These are phyloP conservation scores for Serendipita sp. DNA, from an alignment of 1,284 basidiomycete genomes.

Conservation along the genomic window DNA sequence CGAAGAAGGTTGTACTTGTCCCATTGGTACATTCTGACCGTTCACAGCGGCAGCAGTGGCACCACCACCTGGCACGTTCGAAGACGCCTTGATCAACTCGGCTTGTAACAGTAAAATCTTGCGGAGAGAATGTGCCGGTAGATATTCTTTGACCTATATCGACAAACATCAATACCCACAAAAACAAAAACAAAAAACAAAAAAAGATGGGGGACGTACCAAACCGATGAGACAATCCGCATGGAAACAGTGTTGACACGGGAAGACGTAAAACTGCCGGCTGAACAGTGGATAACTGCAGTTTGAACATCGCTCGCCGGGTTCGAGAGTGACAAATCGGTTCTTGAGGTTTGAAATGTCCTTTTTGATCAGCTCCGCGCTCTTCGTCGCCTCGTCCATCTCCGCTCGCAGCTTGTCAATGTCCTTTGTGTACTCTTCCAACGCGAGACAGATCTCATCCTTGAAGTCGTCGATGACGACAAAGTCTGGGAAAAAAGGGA, in stretches of 20 bases:
- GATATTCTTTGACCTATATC: conserved; percentile 72
- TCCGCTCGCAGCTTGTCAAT: conserved; percentile 85
- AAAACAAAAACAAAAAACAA: not conserved
- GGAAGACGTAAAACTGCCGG: conserved; percentile 96
- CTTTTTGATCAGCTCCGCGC: conserved; percentile 84
- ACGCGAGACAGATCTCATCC: conserved; percentile 89
- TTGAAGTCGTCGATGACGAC: conserved; percentile 99
- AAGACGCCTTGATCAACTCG: conserved; percentile 52
- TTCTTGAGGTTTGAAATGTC: conserved; percentile 78
- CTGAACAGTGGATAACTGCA: conserved; percentile 67
- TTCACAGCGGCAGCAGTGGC: conserved; percentile 14
- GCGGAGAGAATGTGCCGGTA: conserved; percentile 66
- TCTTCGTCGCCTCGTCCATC: conserved; percentile 90
- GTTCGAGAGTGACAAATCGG: conserved; percentile 88
- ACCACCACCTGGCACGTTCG: conserved; percentile 19
- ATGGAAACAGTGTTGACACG: conserved; percentile 92
- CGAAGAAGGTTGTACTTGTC: conserved; percentile 14
- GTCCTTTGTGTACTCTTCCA: conserved; percentile 86
- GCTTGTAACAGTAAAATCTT: conserved; percentile 74
- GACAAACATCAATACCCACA: conserved; percentile 8
- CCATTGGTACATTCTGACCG: conserved; percentile 10
- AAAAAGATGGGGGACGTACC: conserved; percentile 34
- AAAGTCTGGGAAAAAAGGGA: conserved; percentile 99
- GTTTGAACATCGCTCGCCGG: conserved; percentile 71
- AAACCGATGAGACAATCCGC: conserved; percentile 85